Conservation (phyloP, 805 yeast genomes). For the Metschnikowia baotianmanensis region DNA sequence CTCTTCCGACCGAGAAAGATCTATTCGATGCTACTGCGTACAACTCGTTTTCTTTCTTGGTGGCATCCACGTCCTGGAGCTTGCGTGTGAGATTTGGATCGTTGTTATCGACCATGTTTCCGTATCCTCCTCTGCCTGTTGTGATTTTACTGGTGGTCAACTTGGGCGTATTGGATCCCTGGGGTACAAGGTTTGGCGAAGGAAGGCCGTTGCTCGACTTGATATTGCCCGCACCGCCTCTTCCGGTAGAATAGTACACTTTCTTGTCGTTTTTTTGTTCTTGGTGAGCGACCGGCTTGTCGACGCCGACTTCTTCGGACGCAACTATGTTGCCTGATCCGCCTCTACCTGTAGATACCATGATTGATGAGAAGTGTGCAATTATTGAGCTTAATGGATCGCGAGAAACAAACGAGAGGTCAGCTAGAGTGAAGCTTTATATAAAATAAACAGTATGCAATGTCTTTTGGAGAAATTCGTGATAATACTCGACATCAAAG, state of each 20-base stretch:
- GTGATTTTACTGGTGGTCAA: constrained; percentile 54
- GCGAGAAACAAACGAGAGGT: no score
- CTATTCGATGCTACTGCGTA: constrained; percentile 44
- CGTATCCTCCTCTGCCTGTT: constrained; percentile 79
- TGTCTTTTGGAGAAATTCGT: no score
- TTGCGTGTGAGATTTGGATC: constrained; percentile 58
- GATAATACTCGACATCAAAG: no score
- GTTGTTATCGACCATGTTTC: constrained; percentile 65
- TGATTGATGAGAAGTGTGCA: background rate
- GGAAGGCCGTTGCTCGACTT: constrained; percentile 42
- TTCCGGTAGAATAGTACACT: constrained; percentile 60
- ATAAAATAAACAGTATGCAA: no score
- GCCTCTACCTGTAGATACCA: constrained; percentile 37
- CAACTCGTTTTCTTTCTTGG: constrained; percentile 30
- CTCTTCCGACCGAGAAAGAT: constrained; percentile 56
- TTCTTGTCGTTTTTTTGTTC: constrained; percentile 26
- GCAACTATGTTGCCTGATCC: constrained; percentile 37
- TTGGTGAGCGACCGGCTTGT: constrained; percentile 6
- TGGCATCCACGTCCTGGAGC: constrained; percentile 62
- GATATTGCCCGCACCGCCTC: constrained; percentile 80
- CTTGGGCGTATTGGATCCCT: constrained; percentile 62
- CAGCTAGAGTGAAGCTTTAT: no score
- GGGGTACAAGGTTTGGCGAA: constrained; percentile 54
- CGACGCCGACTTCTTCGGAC: constrained; percentile 11
- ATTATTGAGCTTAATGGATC: no score